Percentiles rank a stretch among this genome's conserved stretches.
Evolutionary conservation across 2,329 filamentous ascomycete species (phyloP).

Genomic region (Cladophialophora immunda): DNA sequence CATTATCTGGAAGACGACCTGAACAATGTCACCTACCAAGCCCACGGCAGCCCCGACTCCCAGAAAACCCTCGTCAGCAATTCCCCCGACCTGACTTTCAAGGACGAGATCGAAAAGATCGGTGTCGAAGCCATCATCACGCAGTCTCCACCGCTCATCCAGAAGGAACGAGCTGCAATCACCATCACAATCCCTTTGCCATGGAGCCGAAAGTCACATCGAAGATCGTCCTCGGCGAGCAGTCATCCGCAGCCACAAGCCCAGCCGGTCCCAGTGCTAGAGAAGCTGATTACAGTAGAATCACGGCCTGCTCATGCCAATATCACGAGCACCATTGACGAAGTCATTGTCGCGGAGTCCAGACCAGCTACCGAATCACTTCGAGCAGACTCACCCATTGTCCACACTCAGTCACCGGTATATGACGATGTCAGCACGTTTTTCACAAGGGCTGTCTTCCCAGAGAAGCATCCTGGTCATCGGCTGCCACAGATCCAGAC

Average conservation of each 20-base stretch:
- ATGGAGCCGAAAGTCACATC: conserved; percentile 36
- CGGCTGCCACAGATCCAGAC: conserved; percentile 83
- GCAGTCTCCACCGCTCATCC: conserved; percentile 23
- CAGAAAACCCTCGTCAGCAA: conserved; percentile 36
- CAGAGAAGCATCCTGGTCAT: conserved; percentile 80
- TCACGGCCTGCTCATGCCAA: conserved; percentile 10
- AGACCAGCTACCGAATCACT: conserved; percentile 17
- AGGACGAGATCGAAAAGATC: conserved; percentile 18
- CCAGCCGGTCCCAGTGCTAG: conserved; percentile 8
- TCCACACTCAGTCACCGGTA: conserved; percentile 31
- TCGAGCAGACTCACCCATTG: conserved; percentile 26
- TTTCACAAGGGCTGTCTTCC: conserved; percentile 58
- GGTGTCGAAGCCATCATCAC: conserved; percentile 16
- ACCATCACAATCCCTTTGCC: conserved; percentile 36
- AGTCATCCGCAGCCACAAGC: neutral
- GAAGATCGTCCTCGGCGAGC: conserved; percentile 29
- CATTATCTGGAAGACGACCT: conserved; percentile 30
- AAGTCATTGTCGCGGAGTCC: conserved; percentile 32
- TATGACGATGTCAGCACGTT: conserved; percentile 34
- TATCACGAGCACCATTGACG: conserved; percentile 25
- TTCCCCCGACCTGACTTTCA: conserved; percentile 29
- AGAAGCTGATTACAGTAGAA: conserved; percentile 16
- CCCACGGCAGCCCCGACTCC: conserved; percentile 35
- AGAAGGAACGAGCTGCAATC: conserved; percentile 33
- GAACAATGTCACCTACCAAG: conserved; percentile 21